Evolutionary conservation across 2,329 filamentous ascomycete species (phyloP), one percentile per base, ranked within the genome.

Genomic region (Apiospora rasikravindrae): DNA sequence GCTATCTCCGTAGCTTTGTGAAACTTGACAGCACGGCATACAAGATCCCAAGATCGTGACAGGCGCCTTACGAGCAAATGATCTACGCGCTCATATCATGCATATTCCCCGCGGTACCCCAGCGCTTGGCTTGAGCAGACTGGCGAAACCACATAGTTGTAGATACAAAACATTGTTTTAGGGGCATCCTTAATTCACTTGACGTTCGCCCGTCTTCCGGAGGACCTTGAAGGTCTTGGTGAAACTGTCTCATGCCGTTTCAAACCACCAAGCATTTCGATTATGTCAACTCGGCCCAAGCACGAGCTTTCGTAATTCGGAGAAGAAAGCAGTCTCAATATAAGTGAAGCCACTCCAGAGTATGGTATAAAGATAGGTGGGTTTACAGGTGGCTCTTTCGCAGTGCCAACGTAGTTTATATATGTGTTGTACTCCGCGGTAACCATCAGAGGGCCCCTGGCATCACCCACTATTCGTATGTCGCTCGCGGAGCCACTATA

Each of bases 211-310:
- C 10, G 29, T 64, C 57, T n/a, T 40, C 33, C 33, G 57, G 13
- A 5, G 19, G 10, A 64, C 22, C 19, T 19, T 37, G 33, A 10
- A 40, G 57, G n/a, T 40, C 19, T 64, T 40, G 33, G 29, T n/a
- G 57, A 64, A 64, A 64, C 57, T 64, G 57, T 64, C 33, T 64
- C 57, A 40, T 40, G 14, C 57, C 33, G 57, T 64, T 64, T 40
- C 33, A 40, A 64, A 10, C 33, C 33, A 13, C 8, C 29, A 40
- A 13, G 19, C 33, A n/a, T n/a, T 40, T 64, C 57, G 57, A 7
- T 13, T n/a, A 40, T 64, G 33, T 40, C n/a, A 4, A 64, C 10
- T 24, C 53, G 53, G 53, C n/a, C 53, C 29, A 37, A n/a, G 10
- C 5, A 37, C 11, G 33, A 10, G 19, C 33, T 64, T 10, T 40